Evolutionary conservation across 176 grass and related monocot genomes (phyloP).

Genomic region (Aegilops bicornis): DNA sequence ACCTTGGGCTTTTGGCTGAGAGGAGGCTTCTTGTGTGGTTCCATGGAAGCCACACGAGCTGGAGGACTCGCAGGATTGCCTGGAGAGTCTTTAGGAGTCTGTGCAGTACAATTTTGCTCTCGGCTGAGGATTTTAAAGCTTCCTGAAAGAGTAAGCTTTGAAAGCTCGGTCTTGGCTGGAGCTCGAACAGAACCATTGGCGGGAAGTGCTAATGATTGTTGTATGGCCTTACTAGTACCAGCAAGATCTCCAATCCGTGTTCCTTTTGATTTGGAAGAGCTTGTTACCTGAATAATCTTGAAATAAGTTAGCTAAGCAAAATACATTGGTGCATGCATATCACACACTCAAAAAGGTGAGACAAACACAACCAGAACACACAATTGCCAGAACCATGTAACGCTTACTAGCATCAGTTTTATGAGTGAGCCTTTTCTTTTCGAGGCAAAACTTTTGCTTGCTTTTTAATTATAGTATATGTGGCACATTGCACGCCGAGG

Average conservation of each 20-base stretch:
- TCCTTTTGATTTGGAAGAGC: conserved; percentile 50
- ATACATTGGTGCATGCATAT: conserved; percentile 3
- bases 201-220: conserved; percentile 30
- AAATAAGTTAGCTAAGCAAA: conserved; percentile 8
- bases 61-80: conserved; percentile 37
- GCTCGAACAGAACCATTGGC: conserved; percentile 31
- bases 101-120: conserved; percentile 47
- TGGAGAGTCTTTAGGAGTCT: conserved; percentile 37
- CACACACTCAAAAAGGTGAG: background rate
- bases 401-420: background rate
- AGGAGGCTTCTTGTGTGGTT: conserved; percentile 33
- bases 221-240: conserved; percentile 39
- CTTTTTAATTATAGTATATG: background rate
- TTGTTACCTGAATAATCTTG: conserved; percentile 44
- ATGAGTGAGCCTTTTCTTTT: background rate
- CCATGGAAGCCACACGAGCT: conserved; percentile 28
- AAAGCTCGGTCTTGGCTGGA: conserved; percentile 51
- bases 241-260: conserved; percentile 48
- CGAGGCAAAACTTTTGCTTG: background rate
- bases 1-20: conserved; percentile 44
- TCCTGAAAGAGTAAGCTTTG: conserved; percentile 49
- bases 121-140: conserved; percentile 62
- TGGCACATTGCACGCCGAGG: background rate
- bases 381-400: background rate
- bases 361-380: conserved; percentile 8